These are phyloP conservation scores for Phanerochaete sordida DNA, from an alignment of 768 basidiomycete genomes.

Conservation along the genomic window DNA sequence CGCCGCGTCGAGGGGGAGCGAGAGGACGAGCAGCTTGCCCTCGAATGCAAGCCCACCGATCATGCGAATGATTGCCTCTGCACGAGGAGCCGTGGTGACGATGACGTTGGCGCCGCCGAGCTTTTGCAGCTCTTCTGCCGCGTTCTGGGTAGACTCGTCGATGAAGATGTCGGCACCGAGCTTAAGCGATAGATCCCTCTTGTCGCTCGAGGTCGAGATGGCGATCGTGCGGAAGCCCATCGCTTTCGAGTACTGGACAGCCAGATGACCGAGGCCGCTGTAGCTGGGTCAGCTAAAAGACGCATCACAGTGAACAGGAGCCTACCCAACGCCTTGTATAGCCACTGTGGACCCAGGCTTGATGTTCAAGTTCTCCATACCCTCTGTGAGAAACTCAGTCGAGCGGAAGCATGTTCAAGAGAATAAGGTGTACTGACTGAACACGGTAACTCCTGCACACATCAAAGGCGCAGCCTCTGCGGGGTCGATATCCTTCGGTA, in stretches of 20 bases:
- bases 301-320: background rate
- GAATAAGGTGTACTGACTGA: conserved; percentile 17
- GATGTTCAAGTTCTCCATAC: conserved; percentile 27
- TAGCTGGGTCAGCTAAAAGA: background rate
- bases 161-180: conserved; percentile 38
- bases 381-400: conserved; percentile 8
- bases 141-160: conserved; percentile 25
- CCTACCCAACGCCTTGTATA: conserved; percentile 33
- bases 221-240: conserved; percentile 36
- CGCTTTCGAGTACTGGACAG: conserved; percentile 28
- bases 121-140: conserved; percentile 28
- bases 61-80: conserved; percentile 14
- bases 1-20: conserved; percentile 13
- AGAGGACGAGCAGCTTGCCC: conserved; percentile 21
- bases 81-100: conserved; percentile 29
- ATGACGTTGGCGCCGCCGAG: conserved; percentile 38
- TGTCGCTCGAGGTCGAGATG: conserved; percentile 27
- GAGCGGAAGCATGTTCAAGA: background rate
- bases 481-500: conserved; percentile 24
- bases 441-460: conserved; percentile 37
- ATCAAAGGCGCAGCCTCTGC: conserved; percentile 27
- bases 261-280: conserved; percentile 32
- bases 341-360: conserved; percentile 30
- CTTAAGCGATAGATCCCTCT: conserved; percentile 29
- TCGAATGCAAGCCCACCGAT: conserved; percentile 17